Base-by-base conservation (phyloP, 345 rosid species). In the Brassica cretica region DNA sequence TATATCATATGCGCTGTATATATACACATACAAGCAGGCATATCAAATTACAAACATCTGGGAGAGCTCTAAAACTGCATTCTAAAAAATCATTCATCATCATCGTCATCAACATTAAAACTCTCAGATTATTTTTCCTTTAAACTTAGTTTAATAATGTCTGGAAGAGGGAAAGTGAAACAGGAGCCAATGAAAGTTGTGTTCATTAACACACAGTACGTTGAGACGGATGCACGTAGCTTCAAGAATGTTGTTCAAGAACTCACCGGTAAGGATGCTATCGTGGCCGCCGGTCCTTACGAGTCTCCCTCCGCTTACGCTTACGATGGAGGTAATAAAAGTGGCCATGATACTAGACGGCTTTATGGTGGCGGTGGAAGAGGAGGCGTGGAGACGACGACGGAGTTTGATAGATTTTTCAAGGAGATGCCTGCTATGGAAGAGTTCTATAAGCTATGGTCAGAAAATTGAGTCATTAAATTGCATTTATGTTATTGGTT, bases 191-290 rank as follows among this genome's bases (percentile, higher is more conserved):
- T 85, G 79, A 87, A 83, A 77, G 84, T 87, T 70, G 88, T 85
- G 49, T 60, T 84, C 32, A 87, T 87, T 68, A 58, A 77, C 78
- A 85, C 90, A 5, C 80, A 73, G 41, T 84, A 84, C 11, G 86
- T 87, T 18, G 74, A 85, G 61, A 81, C 90, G 11, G 88, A 87
- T 68, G 84, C 84, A 46, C 68, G 59, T 68, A 87, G 78, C 71
- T 87, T 87, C 84, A 85, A 87, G 70, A 82, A 85, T 3, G 84
- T 85, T n/a, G 90, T 87, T 67, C 91, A 88, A 37, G 78, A 83
- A 49, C 74, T 88, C n/a, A 88, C 91, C 4, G 86, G 91, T 25
- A 86, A 88, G 33, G 78, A 86, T 46, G 83, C 91, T 6, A 75
- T 66, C n/a, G 84, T 68, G 19, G 71, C 82, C 16, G 64, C 70